These are phyloP conservation scores for Echinosophora koreensis DNA, from an alignment of 306 rosid species.

Conservation along the genomic window DNA sequence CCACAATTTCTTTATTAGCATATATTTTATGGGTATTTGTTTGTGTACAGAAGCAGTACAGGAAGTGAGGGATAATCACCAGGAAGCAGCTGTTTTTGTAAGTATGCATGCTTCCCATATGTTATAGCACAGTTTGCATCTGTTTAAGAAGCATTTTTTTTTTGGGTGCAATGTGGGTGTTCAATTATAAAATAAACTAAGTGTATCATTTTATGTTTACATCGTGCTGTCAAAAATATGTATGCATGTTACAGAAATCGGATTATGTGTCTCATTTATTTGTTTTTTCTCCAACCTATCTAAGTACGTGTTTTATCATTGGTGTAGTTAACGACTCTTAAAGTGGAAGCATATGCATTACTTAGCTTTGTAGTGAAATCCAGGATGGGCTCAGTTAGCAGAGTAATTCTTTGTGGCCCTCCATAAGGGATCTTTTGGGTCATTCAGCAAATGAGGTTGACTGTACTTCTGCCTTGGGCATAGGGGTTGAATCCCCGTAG, in stretches of 20 bases:
- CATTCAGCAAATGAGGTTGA: background rate
- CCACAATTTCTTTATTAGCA: conserved; percentile 1
- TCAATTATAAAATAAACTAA: background rate
- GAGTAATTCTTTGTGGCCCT: background rate
- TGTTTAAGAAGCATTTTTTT: background rate
- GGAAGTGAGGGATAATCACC: conserved; percentile 49
- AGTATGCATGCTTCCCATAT: conserved; percentile 51
- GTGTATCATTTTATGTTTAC: background rate
- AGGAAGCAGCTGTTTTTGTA: conserved; percentile 60
- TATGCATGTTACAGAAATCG: background rate
- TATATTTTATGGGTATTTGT: conserved; percentile 12
- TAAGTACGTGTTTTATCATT: background rate
- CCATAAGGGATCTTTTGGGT: conserved; percentile 8
- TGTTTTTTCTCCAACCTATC: background rate
- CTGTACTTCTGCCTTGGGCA: background rate
- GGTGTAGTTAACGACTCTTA: conserved; percentile 3
- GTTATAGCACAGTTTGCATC: conserved; percentile 8
- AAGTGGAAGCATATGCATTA: background rate
- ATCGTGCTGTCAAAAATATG: background rate
- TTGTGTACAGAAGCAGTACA: conserved; percentile 56
- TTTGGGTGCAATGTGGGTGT: background rate
- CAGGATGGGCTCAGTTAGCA: background rate
- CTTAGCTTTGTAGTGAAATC: background rate
- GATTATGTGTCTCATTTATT: background rate
- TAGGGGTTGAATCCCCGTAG: background rate